A percentile compares a stretch with the other conserved stretches of the same genome.
These are phyloP conservation scores for Cercospora sp. DNA, from an alignment of 2,329 filamentous ascomycete genomes.

Conservation along the genomic window DNA sequence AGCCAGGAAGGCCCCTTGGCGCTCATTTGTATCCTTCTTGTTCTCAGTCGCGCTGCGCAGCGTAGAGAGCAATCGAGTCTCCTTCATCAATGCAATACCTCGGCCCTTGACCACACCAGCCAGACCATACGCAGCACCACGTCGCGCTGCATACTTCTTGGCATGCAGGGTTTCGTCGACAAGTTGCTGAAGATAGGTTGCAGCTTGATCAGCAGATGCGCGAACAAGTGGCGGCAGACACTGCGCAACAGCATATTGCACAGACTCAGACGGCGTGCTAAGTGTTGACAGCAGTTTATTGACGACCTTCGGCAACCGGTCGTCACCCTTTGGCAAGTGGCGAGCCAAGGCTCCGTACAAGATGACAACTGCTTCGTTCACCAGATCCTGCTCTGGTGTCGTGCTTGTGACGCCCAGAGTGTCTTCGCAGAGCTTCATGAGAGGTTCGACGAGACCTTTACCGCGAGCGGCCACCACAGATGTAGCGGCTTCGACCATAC, in stretches of 20 bases:
- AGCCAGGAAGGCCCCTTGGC: conserved; percentile 83
- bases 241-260: conserved; percentile 93
- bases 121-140: conserved; percentile 91
- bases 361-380: conserved; percentile 96
- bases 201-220: conserved; percentile 73
- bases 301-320: conserved; percentile 83
- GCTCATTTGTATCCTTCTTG: conserved; percentile 86
- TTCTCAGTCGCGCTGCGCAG: conserved; percentile 85
- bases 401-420: conserved; percentile 83
- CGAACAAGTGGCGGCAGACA: conserved; percentile 89
- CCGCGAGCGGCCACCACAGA: conserved; percentile 78
- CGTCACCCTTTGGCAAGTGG: conserved; percentile 81
- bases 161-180: conserved; percentile 79
- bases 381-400: conserved; percentile 77
- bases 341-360: conserved; percentile 92
- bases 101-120: conserved; percentile 87
- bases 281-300: conserved; percentile 82
- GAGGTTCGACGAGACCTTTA: conserved; percentile 75
- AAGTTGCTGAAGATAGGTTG: conserved; percentile 77
- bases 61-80: conserved; percentile 81
- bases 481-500: conserved; percentile 91
- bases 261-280: conserved; percentile 91
- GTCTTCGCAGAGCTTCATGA: conserved; percentile 90
- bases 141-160: conserved; percentile 88
- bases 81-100: conserved; percentile 76